Evolutionary conservation across 345 rosid genomes (phyloP).

Genomic region (Eucalyptus melliodora): DNA sequence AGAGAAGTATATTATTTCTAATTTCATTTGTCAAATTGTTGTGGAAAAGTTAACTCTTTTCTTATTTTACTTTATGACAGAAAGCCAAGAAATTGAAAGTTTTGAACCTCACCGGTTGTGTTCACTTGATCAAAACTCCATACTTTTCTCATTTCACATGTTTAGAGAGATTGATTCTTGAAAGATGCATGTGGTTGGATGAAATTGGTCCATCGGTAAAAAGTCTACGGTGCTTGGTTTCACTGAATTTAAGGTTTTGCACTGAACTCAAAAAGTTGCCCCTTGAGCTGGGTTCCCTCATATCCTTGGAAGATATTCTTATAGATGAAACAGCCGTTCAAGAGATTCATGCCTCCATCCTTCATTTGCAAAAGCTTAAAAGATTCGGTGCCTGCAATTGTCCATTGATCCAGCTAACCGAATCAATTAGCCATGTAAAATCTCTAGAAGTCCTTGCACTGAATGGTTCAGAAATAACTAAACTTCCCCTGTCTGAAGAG

Average conservation of each 20-base stretch:
- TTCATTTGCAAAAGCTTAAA: not conserved
- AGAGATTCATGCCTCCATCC: not conserved
- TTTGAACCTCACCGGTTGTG: not conserved
- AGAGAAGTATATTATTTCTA: not conserved
- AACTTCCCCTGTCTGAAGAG: not conserved
- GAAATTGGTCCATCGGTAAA: not conserved
- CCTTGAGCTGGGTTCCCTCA: not conserved
- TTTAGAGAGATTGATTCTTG: not conserved
- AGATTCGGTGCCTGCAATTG: not conserved
- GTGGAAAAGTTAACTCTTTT: not conserved
- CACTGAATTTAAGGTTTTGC: not conserved
- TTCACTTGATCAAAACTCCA: not conserved
- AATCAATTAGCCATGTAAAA: not conserved
- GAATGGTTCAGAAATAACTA: not conserved
- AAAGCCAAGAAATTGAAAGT: not conserved
- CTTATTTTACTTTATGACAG: not conserved
- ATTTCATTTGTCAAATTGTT: not conserved
- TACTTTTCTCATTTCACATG: not conserved
- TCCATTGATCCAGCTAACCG: not conserved
- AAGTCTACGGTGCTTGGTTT: not conserved
- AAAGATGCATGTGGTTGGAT: not conserved
- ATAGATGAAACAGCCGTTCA: not conserved
- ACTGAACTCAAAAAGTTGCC: not conserved
- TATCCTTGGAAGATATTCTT: not conserved
- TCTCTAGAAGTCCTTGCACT: not conserved